Evolutionary conservation across 331 rosid species (phyloP), one percentile per base, ranked within the genome.

Genomic region (Dryas integrifolia): DNA sequence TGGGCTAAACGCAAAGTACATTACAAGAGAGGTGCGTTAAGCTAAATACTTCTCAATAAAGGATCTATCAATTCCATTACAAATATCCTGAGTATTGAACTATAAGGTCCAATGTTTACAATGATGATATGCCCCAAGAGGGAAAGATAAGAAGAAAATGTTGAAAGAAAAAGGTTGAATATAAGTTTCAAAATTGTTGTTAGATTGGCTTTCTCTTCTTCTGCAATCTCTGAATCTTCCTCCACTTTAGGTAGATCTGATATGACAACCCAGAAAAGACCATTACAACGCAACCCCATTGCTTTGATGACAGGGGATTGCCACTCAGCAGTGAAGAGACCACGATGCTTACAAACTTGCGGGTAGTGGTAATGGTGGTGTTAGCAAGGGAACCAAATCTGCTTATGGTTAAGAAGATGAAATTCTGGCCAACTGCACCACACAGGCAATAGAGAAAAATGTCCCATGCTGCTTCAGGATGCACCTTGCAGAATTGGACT

Each of bases 381-480:
- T 93, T 91, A 11, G 95, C 95, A 24, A 93, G 84, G 40, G 98
- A 93, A 62, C 98, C 98, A 56, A 93, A 93, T 67, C 85, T 86
- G 76, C 98, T 91, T 57, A 93, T 93, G 35, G 97, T 93, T 65
- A 93, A 82, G 86, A 93, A 93, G 76, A 95, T 95, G 76, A 95
- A 95, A 69, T 95, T 95, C 87, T 92, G 99, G 80, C 99, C 99
- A 24, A 92, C 97, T 2, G 99, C 99, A 58, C 99, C 99, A 72
- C 99, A 95, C 43, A 96, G 92, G 62, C 99, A 95, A 67, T 82
- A 92, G 48, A 88, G 81, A 58, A 92, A 74, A 63, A 92, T 95
- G 85, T 95, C 99, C 98, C 98, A 95, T 57, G 98, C 96, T 79
- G 89, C 99, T 77, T 92, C 99, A 10, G 98, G 99, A 81, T 95